These are phyloP conservation scores for Candida hungchunana DNA, from an alignment of 805 yeast species.

Conservation along the genomic window DNA sequence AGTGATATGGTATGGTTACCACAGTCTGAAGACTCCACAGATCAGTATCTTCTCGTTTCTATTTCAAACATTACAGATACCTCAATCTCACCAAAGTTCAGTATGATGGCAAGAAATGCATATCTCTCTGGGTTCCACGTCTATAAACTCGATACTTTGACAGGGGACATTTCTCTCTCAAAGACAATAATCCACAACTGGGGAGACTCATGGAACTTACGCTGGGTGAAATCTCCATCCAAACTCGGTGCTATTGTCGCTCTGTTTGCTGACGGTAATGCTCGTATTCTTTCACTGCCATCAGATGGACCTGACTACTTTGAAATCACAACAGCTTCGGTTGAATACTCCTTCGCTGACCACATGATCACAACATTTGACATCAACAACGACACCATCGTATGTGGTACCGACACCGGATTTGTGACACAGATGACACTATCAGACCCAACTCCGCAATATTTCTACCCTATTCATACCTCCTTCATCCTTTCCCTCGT, in stretches of 20 bases:
- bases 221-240: slow-evolving; percentile 38
- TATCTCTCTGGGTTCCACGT: slow-evolving; percentile 41
- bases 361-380: slow-evolving; percentile 43
- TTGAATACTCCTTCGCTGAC: slow-evolving; percentile 25
- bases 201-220: slow-evolving; percentile 41
- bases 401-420: slow-evolving; percentile 60
- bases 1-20: slow-evolving; percentile 53
- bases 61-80: slow-evolving; percentile 35
- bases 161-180: slow-evolving; percentile 27
- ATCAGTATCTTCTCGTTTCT: slow-evolving; percentile 48
- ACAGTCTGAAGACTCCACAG: slow-evolving; percentile 19
- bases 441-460: slow-evolving; percentile 31
- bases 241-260: slow-evolving; percentile 45
- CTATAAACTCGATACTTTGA: slow-evolving; percentile 34
- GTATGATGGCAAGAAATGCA: slow-evolving; percentile 25
- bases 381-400: slow-evolving; percentile 38
- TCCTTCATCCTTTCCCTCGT: slow-evolving; percentile 34
- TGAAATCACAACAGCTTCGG: slow-evolving; percentile 24
- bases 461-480: slow-evolving; percentile 34
- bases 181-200: slow-evolving; percentile 34
- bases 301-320: slow-evolving; percentile 12
- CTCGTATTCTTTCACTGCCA: slow-evolving; percentile 43
- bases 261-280: slow-evolving; percentile 52
- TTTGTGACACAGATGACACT: slow-evolving; percentile 48
- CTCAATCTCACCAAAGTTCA: slow-evolving; percentile 27